Evolutionary conservation across 176 grass and related monocot genomes (phyloP), one percentile per base, ranked within the genome.

Genomic region (Lolium multiflorum): DNA sequence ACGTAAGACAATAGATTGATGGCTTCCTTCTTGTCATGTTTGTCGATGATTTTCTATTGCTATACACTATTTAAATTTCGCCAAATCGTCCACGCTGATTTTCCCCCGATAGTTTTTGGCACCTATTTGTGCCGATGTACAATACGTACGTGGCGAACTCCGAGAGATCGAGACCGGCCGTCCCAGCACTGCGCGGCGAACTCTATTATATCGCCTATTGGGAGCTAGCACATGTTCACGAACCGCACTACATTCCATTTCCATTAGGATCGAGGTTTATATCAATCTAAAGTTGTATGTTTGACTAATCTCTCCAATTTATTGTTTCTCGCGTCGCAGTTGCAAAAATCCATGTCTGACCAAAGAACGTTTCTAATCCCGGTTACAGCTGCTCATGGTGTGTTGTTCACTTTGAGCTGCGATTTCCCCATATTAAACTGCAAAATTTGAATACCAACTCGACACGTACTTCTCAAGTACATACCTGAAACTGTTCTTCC

Each of bases 301-400:
- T 84, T 88, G 75, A 84, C 81, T 89, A 80, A 11, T 44, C 41
- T 8, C 41, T 44, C 41, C 41, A 44, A 44, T 44, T 44, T 35
- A 35, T 35, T 35, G 31, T 35, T 35, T 35, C 31, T 35, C 31
- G 31, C 31, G 31, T 35, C 31, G 31, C 31, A 35, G 31, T 35
- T 35, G 31, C 31, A 35, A 35, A 35, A 35, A 35, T 35, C 31
- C 31, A 35, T 35, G 31, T 3, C 31, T 35, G 31, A 35, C 31
- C 31, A 35, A 35, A 35, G 31, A 35, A 35, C 31, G 31, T 35
- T 35, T 35, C 31, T 35, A 35, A 35, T 35, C 31, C 31, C 31
- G 31, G 31, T 35, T 35, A 35, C 31, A 35, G 31, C 31, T 2
- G 31, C 31, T 35, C 31, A 3, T 3, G 31, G 31, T 35, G 31